phyloP scores from a whole-genome alignment of 164 flowering plant species.

The Saururus chinensis region DNA sequence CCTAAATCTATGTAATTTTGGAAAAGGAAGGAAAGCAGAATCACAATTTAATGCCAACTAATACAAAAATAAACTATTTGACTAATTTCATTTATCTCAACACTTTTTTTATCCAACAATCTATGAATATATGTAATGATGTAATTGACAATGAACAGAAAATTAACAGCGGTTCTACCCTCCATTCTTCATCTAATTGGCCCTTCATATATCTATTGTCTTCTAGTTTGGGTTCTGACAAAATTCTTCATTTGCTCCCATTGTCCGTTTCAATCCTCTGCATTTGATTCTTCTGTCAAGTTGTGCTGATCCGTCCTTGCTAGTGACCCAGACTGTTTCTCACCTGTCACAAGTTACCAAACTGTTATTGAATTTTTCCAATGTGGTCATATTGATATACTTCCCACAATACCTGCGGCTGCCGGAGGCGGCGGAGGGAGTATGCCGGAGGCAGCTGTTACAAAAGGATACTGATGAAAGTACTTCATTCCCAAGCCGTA shows the following conservation, averaged over 20 bases:
- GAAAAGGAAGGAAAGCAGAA: neutral
- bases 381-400: neutral
- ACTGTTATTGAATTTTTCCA: neutral
- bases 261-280: constrained; percentile 16
- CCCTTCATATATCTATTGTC: too few species aligned
- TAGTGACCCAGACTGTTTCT: constrained; percentile 8
- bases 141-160: too few species aligned
- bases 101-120: neutral
- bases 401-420: constrained; percentile 11
- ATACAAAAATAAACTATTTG: neutral
- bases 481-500: constrained; percentile 34
- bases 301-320: constrained; percentile 11
- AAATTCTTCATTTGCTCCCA: neutral
- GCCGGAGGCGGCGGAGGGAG: constrained; percentile 37
- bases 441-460: constrained; percentile 30
- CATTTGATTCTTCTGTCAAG: constrained; percentile 30
- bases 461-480: constrained; percentile 40
- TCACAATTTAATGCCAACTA: too few species aligned
- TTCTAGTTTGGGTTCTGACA: too few species aligned
- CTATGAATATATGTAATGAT: too few species aligned
- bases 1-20: neutral
- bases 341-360: constrained; percentile 19
- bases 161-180: neutral
- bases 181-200: neutral
- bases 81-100: neutral